These are phyloP conservation scores for Carpinus viminea DNA, from an alignment of 306 rosid genomes.

Conservation along the genomic window DNA sequence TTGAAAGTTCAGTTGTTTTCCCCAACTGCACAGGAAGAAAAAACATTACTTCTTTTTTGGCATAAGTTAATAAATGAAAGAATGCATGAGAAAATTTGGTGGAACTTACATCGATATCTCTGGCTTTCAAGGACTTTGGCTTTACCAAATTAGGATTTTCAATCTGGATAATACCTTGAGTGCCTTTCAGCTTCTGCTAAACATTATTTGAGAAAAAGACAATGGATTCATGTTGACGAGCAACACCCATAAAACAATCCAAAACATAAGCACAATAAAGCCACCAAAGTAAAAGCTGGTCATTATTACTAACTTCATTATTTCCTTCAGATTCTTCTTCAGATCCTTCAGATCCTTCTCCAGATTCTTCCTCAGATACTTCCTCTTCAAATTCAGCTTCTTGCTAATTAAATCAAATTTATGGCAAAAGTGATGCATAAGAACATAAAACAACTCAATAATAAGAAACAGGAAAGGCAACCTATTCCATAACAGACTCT, in stretches of 20 bases:
- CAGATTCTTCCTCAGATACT: slow-evolving; percentile 61
- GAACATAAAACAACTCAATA: not conserved
- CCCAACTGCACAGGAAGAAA: slow-evolving; percentile 48
- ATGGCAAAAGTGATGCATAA: not conserved
- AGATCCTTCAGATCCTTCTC: slow-evolving; percentile 29
- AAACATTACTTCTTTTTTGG: slow-evolving; percentile 13
- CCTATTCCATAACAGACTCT: not conserved
- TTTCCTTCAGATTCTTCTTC: slow-evolving; percentile 20
- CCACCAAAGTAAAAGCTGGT: slow-evolving; percentile 10
- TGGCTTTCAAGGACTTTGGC: slow-evolving; percentile 72
- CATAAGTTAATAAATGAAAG: slow-evolving; percentile 9
- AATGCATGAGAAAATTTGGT: slow-evolving; percentile 3
- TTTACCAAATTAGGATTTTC: slow-evolving; percentile 92
- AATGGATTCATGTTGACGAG: slow-evolving; percentile 8
- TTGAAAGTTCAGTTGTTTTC: slow-evolving; percentile 86
- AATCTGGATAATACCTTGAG: slow-evolving; percentile 82
- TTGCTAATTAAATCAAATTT: slow-evolving; percentile 43
- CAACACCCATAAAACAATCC: slow-evolving; percentile 2
- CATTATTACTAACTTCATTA: slow-evolving; percentile 33
- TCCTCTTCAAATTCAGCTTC: slow-evolving; percentile 60
- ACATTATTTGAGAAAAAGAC: slow-evolving; percentile 25
- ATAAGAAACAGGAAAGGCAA: slow-evolving; percentile 5
- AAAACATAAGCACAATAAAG: not conserved
- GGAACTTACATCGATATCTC: slow-evolving; percentile 71
- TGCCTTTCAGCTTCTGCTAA: slow-evolving; percentile 74